Base-by-base conservation (phyloP, 1,284 basidiomycete genomes). In the Trametes sp. region DNA sequence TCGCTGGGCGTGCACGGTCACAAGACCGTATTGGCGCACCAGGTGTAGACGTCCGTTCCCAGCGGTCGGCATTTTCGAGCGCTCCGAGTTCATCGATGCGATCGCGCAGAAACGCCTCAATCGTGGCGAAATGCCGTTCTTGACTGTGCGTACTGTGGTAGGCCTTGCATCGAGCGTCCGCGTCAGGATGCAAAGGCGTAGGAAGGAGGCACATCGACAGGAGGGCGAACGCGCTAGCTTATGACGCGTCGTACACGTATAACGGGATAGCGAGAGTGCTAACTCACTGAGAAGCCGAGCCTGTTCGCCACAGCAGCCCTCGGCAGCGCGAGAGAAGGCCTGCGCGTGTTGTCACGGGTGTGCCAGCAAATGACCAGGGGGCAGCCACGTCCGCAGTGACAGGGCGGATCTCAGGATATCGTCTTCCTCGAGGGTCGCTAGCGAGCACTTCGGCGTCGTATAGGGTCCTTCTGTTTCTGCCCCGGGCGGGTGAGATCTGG, bases 261-360 rank as follows among this genome's bases (percentile, higher is more conserved):
- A 46, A 36, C 50, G 50, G 57, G 24, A 45, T 51, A 53, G 19
- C 29, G 11, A 7, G 42, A 33, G 50, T 46, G 42, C 57, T 46
- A 21, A 53, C 51, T 38, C 42, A 54, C 44, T 42, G 6, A 13
- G 57, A 45, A 53, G 50, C 26, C 50, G 41, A 45, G 24, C 13
- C 42, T 28, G 7, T 35, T n/a, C 50, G 33, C 44, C 31, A 24
- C 29, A 45, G 31, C 14, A 21, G 28, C 41, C 24, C 38, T 54
- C 52, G 52, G 52, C 28, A 42, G 26, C 36, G 38, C 16, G 26
- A 42, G 52, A 29, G 52, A 54, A 54, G 58, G 33, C 28, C 42
- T n/a, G 29, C 28, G 23, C 42, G 53, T 48, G 60, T 35, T 36
- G 65, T 64, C 62, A 60, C 60, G 57, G 28, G 62, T 53, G 50